Conservation (phyloP, 2,329 filamentous ascomycete genomes). For the Ascochyta lentis region DNA sequence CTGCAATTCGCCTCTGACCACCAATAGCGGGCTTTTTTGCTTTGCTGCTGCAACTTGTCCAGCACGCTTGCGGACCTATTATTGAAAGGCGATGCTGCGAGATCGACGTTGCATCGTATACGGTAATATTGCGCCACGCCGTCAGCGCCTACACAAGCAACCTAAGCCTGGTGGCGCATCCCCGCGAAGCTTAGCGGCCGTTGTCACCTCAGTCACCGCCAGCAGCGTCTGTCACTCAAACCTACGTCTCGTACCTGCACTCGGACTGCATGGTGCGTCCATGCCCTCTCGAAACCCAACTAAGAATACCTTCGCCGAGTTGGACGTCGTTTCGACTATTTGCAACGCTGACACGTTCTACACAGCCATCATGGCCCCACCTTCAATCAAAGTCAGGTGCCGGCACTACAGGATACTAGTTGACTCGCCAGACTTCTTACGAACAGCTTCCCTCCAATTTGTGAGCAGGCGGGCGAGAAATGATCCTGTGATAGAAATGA, state of each 20-base stretch:
- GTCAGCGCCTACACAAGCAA: not conserved
- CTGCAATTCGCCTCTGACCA: slow-evolving; percentile 4
- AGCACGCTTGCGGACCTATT: not conserved
- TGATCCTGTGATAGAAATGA: too few relatives aligned
- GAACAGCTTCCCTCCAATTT: too few relatives aligned
- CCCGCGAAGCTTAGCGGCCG: slow-evolving; percentile 14
- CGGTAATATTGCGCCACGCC: not conserved
- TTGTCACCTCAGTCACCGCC: not conserved
- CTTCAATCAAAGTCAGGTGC: not conserved
- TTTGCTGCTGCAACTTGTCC: not conserved
- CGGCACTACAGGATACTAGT: not conserved
- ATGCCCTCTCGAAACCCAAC: not conserved
- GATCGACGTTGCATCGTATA: slow-evolving; percentile 7
- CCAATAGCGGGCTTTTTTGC: not conserved
- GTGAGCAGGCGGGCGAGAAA: too few relatives aligned
- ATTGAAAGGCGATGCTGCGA: slow-evolving; percentile 5
- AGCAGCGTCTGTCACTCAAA: not conserved
- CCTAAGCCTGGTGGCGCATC: slow-evolving; percentile 3
- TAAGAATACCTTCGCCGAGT: not conserved
- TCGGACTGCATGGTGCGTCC: not conserved
- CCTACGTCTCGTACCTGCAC: not conserved
- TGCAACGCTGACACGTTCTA: not conserved
- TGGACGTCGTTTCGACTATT: slow-evolving; percentile 1
- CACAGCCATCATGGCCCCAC: slow-evolving; percentile 14
- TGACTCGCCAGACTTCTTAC: not conserved